A percentile compares a stretch with the other conserved stretches of the same genome.
phyloP scores from a whole-genome alignment of 345 rosid species.

The Citrus unshiu region DNA sequence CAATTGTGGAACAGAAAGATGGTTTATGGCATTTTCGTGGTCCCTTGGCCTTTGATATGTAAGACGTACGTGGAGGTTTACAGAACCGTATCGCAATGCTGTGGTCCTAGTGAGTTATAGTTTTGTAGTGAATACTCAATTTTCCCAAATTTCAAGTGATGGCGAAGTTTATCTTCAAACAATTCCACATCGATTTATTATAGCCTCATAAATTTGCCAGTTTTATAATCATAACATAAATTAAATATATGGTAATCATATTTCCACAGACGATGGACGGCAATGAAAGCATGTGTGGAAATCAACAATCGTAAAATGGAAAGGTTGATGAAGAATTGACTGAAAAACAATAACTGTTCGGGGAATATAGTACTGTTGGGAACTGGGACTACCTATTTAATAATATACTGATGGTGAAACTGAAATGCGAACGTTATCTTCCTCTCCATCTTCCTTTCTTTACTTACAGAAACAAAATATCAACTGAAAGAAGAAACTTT shows the following conservation, averaged over 20 bases:
- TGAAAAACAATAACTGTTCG: neutral
- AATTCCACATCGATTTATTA: slow-evolving; percentile 28
- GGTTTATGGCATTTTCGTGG: neutral
- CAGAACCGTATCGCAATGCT: slow-evolving; percentile 3
- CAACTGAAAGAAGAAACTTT: neutral
- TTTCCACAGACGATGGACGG: neutral
- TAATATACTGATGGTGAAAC: neutral
- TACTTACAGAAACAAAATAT: neutral
- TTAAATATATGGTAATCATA: neutral
- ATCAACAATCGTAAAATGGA: neutral
- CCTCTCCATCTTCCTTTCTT: slow-evolving; percentile 10
- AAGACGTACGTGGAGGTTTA: slow-evolving; percentile 17
- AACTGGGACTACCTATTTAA: neutral
- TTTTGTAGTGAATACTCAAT: neutral
- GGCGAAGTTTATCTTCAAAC: slow-evolving; percentile 42
- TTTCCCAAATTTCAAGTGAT: slow-evolving; percentile 17
- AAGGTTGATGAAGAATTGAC: neutral
- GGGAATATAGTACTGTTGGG: neutral
- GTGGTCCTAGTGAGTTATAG: slow-evolving; percentile 23
- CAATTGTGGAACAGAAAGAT: neutral
- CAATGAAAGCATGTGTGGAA: neutral
- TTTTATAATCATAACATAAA: neutral
- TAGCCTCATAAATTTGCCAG: slow-evolving; percentile 50
- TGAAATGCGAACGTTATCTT: slow-evolving; percentile 22
- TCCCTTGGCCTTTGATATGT: neutral